Evolutionary conservation across 371 early-diverging fungal genomes (phyloP).

Genomic region (Mortierella sp.): DNA sequence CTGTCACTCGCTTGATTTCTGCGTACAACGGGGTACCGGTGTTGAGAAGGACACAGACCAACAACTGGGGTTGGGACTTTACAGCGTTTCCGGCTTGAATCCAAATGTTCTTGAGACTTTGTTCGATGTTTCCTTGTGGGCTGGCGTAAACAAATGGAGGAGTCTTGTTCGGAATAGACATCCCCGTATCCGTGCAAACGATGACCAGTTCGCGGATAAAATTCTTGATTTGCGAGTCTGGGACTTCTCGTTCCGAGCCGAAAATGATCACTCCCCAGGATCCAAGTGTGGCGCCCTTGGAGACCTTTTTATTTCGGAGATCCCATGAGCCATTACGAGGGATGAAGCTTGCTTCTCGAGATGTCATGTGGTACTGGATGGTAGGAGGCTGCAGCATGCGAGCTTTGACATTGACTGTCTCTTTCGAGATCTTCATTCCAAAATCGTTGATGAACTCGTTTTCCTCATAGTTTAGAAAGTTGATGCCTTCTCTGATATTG

Average conservation of each 20-base stretch:
- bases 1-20: slow-evolving; percentile 94
- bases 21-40: slow-evolving; percentile 91
- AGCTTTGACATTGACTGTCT: slow-evolving; percentile 67
- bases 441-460: slow-evolving; percentile 73
- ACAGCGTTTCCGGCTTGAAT: slow-evolving; percentile 77
- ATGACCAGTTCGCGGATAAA: slow-evolving; percentile 68
- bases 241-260: slow-evolving; percentile 51
- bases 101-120: slow-evolving; percentile 80
- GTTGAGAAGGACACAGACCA: slow-evolving; percentile 89
- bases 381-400: slow-evolving; percentile 84
- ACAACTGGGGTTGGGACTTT: slow-evolving; percentile 79
- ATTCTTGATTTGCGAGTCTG: slow-evolving; percentile 54
- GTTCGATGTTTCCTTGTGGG: slow-evolving; percentile 76
- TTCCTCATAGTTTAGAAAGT: slow-evolving; percentile 61
- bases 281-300: slow-evolving; percentile 78
- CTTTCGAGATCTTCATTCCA: slow-evolving; percentile 74
- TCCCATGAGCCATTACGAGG: slow-evolving; percentile 95
- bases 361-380: slow-evolving; percentile 73
- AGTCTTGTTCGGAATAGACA: slow-evolving; percentile 64
- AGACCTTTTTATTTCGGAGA: slow-evolving; percentile 86
- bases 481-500: slow-evolving; percentile 67
- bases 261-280: slow-evolving; percentile 90
- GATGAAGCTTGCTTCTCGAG: slow-evolving; percentile 68
- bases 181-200: slow-evolving; percentile 71
- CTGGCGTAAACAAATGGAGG: slow-evolving; percentile 83